These are phyloP conservation scores for Mycena citricolor DNA, from an alignment of 1,284 basidiomycete species.

Conservation along the genomic window DNA sequence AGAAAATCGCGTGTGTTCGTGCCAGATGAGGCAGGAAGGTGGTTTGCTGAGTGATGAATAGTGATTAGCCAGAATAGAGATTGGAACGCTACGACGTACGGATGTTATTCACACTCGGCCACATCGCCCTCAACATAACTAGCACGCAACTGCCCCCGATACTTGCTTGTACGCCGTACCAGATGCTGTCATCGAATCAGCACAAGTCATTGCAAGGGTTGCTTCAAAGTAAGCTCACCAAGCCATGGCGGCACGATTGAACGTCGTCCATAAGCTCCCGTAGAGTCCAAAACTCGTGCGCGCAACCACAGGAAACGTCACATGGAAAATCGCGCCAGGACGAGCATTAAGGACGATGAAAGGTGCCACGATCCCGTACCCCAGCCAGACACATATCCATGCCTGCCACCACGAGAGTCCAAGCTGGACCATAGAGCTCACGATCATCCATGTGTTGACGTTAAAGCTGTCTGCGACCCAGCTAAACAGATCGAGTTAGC, in stretches of 20 bases:
- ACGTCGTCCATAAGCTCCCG: constrained; percentile 80
- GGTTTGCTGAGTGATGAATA: constrained; percentile 55
- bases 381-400: constrained; percentile 77
- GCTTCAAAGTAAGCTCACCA: too few relatives aligned
- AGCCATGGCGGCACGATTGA: constrained; percentile 79
- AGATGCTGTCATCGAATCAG: constrained; percentile 39
- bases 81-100: constrained; percentile 40
- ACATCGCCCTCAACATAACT: constrained; percentile 72
- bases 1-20: constrained; percentile 72
- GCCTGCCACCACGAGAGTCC: constrained; percentile 85
- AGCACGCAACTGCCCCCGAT: constrained; percentile 79
- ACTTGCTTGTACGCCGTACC: constrained; percentile 82
- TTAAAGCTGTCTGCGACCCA: constrained; percentile 84
- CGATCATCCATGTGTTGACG: constrained; percentile 80
- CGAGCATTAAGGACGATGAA: constrained; percentile 82
- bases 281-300: constrained; percentile 81
- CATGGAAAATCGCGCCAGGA: constrained; percentile 75
- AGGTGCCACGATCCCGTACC: constrained; percentile 70
- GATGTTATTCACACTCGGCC: constrained; percentile 70
- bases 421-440: constrained; percentile 71
- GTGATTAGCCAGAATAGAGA: constrained; percentile 6
- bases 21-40: constrained; percentile 67
- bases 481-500: constrained; percentile 36
- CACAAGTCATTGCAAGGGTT: too few relatives aligned
- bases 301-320: constrained; percentile 80